Evolutionary conservation across 1,139 yeast species (phyloP).

Genomic region (Taphrina pruni): DNA sequence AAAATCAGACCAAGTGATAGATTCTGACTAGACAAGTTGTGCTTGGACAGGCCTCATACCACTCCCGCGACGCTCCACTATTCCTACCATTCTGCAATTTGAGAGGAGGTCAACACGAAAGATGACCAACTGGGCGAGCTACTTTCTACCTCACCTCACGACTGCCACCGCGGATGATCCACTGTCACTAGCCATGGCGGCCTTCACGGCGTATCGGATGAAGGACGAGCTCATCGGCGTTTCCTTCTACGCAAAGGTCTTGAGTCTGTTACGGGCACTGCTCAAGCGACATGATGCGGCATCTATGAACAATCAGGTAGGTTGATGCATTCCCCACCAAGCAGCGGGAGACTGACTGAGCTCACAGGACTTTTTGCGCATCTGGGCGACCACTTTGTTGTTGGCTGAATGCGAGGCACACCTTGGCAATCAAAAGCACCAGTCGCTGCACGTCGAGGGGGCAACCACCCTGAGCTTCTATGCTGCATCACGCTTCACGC

Average conservation of each 20-base stretch:
- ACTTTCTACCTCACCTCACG: slow-evolving; percentile 35
- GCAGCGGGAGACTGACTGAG: neutral
- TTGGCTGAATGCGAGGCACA: slow-evolving; percentile 34
- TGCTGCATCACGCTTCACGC: slow-evolving; percentile 21
- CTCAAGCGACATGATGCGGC: slow-evolving; percentile 11
- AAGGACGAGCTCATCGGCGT: slow-evolving; percentile 11
- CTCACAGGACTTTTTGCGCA: slow-evolving; percentile 25
- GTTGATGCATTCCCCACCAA: neutral
- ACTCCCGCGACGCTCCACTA: slow-evolving; percentile 26
- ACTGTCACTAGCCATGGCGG: slow-evolving; percentile 29
- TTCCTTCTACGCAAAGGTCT: slow-evolving; percentile 20
- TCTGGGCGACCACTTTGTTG: slow-evolving; percentile 37
- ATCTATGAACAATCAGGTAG: slow-evolving; percentile 28
- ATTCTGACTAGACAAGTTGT: slow-evolving; percentile 12
- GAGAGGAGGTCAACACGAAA: slow-evolving; percentile 5
- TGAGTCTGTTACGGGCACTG: slow-evolving; percentile 21
- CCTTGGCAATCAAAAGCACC: slow-evolving; percentile 22
- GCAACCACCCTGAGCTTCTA: slow-evolving; percentile 35
- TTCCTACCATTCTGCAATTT: slow-evolving; percentile 18
- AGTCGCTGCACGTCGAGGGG: slow-evolving; percentile 33
- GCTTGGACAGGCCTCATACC: slow-evolving; percentile 35
- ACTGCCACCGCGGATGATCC: slow-evolving; percentile 24
- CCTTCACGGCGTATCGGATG: slow-evolving; percentile 31
- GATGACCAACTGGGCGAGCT: slow-evolving; percentile 37
- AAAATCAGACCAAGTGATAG: no score